phyloP scores from a whole-genome alignment of 2,329 filamentous ascomycete genomes.

The Drechslerella stenobrocha region DNA sequence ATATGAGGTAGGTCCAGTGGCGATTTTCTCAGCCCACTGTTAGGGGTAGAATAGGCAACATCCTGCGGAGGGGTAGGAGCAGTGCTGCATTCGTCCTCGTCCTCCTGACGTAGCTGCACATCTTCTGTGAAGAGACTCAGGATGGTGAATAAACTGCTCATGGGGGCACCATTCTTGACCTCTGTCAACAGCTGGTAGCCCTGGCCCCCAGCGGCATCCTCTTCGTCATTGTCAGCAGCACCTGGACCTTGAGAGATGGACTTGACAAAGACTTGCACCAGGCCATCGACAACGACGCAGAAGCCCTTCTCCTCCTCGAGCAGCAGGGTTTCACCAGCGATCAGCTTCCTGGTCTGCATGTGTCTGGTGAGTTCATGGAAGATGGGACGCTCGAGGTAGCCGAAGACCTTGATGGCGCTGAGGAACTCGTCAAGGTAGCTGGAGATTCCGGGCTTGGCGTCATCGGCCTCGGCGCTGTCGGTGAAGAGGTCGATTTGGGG shows the following conservation, averaged over 20 bases:
- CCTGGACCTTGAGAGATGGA: conserved; percentile 66
- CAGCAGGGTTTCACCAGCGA: conserved; percentile 91
- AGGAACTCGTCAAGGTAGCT: conserved; percentile 98
- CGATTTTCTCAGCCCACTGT: conserved; percentile 11
- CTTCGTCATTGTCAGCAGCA: conserved; percentile 60
- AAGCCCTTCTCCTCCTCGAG: conserved; percentile 98
- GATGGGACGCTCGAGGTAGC: conserved; percentile 91
- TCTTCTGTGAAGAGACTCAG: conserved; percentile 96
- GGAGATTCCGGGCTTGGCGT: conserved; percentile 79
- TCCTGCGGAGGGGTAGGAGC: conserved; percentile 40
- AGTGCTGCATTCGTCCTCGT: conserved; percentile 61
- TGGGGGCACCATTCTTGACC: conserved; percentile 94
- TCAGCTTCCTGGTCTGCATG: conserved; percentile 96
- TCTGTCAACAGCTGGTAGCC: conserved; percentile 94
- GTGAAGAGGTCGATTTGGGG: conserved; percentile 94
- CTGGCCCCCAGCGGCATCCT: conserved; percentile 66
- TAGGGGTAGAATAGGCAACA: conserved; percentile 26
- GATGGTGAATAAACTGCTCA: conserved; percentile 98
- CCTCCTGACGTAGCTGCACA: conserved; percentile 73
- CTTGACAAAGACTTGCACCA: conserved; percentile 98
- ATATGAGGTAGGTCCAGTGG: conserved; percentile 22
- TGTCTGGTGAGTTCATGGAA: conserved; percentile 97
- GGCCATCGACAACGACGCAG: conserved; percentile 91
- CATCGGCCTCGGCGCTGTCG: conserved; percentile 84
- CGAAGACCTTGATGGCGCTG: conserved; percentile 98